These are phyloP conservation scores for Blastomyces emzantsi DNA, from an alignment of 2,329 filamentous ascomycete species.

Conservation along the genomic window DNA sequence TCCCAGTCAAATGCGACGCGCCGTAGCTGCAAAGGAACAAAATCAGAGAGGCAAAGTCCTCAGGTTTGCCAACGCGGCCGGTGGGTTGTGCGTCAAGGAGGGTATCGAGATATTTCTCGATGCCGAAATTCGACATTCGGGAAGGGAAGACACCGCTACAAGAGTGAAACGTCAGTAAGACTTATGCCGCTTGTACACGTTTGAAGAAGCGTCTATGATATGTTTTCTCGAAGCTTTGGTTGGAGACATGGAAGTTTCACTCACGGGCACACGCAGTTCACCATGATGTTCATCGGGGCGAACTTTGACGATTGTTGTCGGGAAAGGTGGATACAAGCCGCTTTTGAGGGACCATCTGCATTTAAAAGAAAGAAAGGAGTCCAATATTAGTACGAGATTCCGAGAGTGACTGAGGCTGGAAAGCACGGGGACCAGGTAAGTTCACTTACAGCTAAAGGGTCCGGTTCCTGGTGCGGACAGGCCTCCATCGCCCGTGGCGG, in stretches of 20 bases:
- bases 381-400: background rate
- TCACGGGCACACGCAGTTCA: conserved; percentile 33
- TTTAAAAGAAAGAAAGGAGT: background rate
- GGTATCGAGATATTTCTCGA: conserved; percentile 36
- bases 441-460: conserved; percentile 29
- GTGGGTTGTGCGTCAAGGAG: conserved; percentile 38
- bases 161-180: background rate
- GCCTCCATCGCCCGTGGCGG: conserved; percentile 36
- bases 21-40: conserved; percentile 37
- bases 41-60: conserved; percentile 41
- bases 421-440: background rate
- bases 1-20: conserved; percentile 40
- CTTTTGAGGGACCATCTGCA: conserved; percentile 34
- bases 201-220: background rate
- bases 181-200: background rate
- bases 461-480: conserved; percentile 35
- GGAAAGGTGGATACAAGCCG: conserved; percentile 37
- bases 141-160: conserved; percentile 34
- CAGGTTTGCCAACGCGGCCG: conserved; percentile 40
- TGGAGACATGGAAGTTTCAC: background rate
- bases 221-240: too few species aligned
- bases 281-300: conserved; percentile 36
- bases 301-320: conserved; percentile 36
- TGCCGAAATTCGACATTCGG: conserved; percentile 36
- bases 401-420: conserved; percentile 7